phyloP scores from a whole-genome alignment of 352 stramenopile species.

The Phytophthora vignae region DNA sequence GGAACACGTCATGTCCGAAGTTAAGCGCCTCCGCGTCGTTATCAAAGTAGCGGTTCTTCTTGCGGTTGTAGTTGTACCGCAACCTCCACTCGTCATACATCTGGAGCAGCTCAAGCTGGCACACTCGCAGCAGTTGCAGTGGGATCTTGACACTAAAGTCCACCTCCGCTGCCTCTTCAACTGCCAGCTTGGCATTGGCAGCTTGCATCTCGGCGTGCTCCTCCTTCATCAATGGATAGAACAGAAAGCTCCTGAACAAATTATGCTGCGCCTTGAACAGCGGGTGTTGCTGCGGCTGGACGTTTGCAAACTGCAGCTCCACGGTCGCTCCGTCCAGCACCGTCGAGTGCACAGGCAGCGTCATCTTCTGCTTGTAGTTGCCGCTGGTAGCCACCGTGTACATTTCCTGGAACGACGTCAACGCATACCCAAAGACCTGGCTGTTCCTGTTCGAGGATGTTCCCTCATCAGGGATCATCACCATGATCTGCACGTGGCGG shows the following conservation, averaged over 20 bases:
- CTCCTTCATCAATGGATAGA: constrained; percentile 68
- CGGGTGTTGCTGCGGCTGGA: constrained; percentile 52
- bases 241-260: constrained; percentile 72
- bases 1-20: constrained; percentile 84
- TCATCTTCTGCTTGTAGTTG: constrained; percentile 68
- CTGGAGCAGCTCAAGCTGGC: constrained; percentile 71
- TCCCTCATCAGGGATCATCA: constrained; percentile 84
- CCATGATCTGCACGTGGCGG: constrained; percentile 76
- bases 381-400: constrained; percentile 70
- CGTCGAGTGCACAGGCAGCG: constrained; percentile 68
- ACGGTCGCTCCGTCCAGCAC: constrained; percentile 71
- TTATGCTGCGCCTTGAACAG: constrained; percentile 61
- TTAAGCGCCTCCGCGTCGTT: constrained; percentile 81
- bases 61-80: constrained; percentile 86
- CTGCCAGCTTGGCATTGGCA: constrained; percentile 66
- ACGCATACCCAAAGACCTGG: constrained; percentile 73
- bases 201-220: constrained; percentile 54
- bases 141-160: constrained; percentile 85
- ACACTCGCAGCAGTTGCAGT: constrained; percentile 78
- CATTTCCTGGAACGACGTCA: constrained; percentile 85
- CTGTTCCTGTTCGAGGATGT: constrained; percentile 67
- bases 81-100: constrained; percentile 79
- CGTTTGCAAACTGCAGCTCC: constrained; percentile 63
- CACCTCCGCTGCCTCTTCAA: constrained; percentile 82
- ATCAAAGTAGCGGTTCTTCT: constrained; percentile 78